Conservation (phyloP, 2,329 filamentous ascomycete species). For the Colletotrichum shisoi region DNA sequence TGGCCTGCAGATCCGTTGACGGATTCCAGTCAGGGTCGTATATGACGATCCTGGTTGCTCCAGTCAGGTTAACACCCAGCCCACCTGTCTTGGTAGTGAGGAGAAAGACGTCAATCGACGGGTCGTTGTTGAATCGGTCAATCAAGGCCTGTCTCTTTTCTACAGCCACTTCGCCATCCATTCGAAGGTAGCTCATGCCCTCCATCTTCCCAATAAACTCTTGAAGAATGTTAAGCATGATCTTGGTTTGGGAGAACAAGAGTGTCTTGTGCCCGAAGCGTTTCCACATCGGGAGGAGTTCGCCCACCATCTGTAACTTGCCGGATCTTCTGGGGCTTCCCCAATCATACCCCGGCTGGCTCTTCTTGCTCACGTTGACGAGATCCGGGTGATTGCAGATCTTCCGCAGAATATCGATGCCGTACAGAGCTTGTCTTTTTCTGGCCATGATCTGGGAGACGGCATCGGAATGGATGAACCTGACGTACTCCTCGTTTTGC, state of each 20-base stretch:
- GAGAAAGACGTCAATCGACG: slow-evolving; percentile 83
- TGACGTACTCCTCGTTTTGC: slow-evolving; percentile 81
- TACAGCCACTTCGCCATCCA: slow-evolving; percentile 93
- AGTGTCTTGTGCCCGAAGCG: slow-evolving; percentile 90
- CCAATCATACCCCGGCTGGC: slow-evolving; percentile 74
- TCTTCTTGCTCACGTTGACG: slow-evolving; percentile 65
- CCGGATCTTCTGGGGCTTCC: slow-evolving; percentile 82
- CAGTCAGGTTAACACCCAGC: slow-evolving; percentile 91
- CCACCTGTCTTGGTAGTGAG: slow-evolving; percentile 96
- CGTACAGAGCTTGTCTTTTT: slow-evolving; percentile 81
- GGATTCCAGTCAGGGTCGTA: slow-evolving; percentile 99
- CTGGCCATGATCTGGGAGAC: slow-evolving; percentile 82
- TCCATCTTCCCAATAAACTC: slow-evolving; percentile 74
- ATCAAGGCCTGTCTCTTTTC: slow-evolving; percentile 89
- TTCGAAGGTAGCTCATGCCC: slow-evolving; percentile 79
- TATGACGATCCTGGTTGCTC: slow-evolving; percentile 94
- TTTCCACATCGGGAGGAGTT: slow-evolving; percentile 87
- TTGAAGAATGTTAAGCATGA: slow-evolving; percentile 95
- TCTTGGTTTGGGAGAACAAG: slow-evolving; percentile 89
- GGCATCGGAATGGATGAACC: slow-evolving; percentile 82
- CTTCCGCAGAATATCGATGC: slow-evolving; percentile 91
- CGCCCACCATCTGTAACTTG: slow-evolving; percentile 95
- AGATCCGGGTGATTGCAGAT: slow-evolving; percentile 98
- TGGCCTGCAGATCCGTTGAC: slow-evolving; percentile 92
- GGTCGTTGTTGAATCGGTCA: slow-evolving; percentile 87